Conservation (phyloP, 495 filamentous ascomycete species). For the Talaromyces adpressus region DNA sequence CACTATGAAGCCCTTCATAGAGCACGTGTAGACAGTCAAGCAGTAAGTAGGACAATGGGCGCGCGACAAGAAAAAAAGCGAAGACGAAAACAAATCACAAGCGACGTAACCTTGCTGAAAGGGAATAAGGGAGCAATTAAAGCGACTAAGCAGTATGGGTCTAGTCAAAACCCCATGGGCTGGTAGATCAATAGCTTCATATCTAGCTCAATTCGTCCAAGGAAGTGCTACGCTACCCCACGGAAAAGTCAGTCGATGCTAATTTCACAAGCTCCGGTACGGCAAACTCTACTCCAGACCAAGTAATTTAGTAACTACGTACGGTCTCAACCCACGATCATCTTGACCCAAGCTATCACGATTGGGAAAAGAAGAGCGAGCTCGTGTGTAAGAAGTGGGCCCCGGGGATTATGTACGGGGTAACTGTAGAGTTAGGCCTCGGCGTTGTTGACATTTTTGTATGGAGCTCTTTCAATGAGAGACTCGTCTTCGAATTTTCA, state of each 20-base stretch:
- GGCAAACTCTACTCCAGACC: neutral
- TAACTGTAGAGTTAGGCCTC: neutral
- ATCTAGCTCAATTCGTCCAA: constrained; percentile 1
- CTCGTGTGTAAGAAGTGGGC: neutral
- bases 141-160: neutral
- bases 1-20: constrained; percentile 1
- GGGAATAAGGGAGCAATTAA: constrained; percentile 1
- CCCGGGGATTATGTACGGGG: neutral
- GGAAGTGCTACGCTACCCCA: constrained; percentile 3
- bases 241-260: constrained; percentile 1
- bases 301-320: neutral
- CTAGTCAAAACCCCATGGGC: neutral
- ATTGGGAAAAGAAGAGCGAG: neutral
- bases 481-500: neutral
- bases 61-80: neutral
- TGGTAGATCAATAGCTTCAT: constrained; percentile 3
- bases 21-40: neutral
- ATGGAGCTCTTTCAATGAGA: neutral
- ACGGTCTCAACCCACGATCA: neutral
- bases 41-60: neutral
- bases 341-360: neutral
- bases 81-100: neutral
- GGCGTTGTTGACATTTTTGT: neutral
- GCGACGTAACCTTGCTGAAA: neutral
- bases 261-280: neutral